These are phyloP conservation scores for Diplocarpon rosae DNA, from an alignment of 2,329 filamentous ascomycete genomes.

Conservation along the genomic window DNA sequence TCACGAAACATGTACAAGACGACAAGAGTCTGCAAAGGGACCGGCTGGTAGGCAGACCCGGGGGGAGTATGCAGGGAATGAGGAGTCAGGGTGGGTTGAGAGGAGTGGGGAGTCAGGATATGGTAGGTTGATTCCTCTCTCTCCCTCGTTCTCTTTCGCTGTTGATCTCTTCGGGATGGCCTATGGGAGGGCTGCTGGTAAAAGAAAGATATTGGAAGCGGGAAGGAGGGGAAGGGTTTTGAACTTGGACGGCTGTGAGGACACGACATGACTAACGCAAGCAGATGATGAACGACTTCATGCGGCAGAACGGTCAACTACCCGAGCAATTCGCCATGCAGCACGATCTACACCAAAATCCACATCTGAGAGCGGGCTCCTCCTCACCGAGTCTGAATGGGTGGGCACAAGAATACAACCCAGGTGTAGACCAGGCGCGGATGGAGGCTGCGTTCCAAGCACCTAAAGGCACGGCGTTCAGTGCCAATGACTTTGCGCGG, in stretches of 20 bases:
- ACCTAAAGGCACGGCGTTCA: conserved; percentile 53
- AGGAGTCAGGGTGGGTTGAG: conserved; percentile 48
- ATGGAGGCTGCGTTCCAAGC: conserved; percentile 63
- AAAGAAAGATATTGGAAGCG: not conserved
- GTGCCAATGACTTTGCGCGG: conserved; percentile 72
- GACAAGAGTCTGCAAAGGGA: conserved; percentile 93
- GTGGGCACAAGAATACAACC: conserved; percentile 55
- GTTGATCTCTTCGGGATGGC: not conserved
- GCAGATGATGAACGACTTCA: conserved; percentile 87
- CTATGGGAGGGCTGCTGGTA: not conserved
- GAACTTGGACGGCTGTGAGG: too few relatives aligned
- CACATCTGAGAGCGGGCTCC: conserved; percentile 20
- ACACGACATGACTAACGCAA: conserved; percentile 3
- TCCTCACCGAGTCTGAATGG: conserved; percentile 33
- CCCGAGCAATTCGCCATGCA: conserved; percentile 30
- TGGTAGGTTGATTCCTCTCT: conserved; percentile 35
- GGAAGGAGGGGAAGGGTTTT: not conserved
- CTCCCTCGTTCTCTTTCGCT: not conserved
- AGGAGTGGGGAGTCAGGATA: conserved; percentile 50
- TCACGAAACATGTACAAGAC: conserved; percentile 93
- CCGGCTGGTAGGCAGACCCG: conserved; percentile 66
- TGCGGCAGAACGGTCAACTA: conserved; percentile 63
- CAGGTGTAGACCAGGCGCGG: conserved; percentile 45
- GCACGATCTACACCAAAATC: conserved; percentile 23
- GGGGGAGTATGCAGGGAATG: conserved; percentile 64